Evolutionary conservation across 2,329 filamentous ascomycete genomes (phyloP).

Genomic region (Myriosclerotinia scirpicola): DNA sequence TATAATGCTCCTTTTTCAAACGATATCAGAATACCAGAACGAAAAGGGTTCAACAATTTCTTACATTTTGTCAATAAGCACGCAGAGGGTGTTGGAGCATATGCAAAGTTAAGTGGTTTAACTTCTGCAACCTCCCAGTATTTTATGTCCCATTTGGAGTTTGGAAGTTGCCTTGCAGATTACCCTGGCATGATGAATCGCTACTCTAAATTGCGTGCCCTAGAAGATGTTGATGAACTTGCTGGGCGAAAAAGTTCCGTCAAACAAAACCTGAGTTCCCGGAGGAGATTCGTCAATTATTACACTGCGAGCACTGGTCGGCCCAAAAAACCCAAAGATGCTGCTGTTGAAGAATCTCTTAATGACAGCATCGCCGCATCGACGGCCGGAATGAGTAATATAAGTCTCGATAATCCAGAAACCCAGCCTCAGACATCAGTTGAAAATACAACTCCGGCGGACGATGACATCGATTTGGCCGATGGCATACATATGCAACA

Average conservation of each 20-base stretch:
- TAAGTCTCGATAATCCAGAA: slow-evolving; percentile 28
- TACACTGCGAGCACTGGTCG: slow-evolving; percentile 82
- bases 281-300: slow-evolving; percentile 83
- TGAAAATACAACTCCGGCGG: slow-evolving; percentile 35
- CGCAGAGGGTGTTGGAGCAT: slow-evolving; percentile 49
- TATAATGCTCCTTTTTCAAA: slow-evolving; percentile 78
- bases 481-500: slow-evolving; percentile 41
- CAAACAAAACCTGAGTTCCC: slow-evolving; percentile 42
- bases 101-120: slow-evolving; percentile 43
- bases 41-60: slow-evolving; percentile 66
- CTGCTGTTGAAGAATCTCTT: slow-evolving; percentile 26
- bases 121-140: slow-evolving; percentile 70
- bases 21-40: slow-evolving; percentile 67
- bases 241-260: slow-evolving; percentile 33
- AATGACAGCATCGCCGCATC: slow-evolving; percentile 28
- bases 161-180: slow-evolving; percentile 78
- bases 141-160: slow-evolving; percentile 78
- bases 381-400: slow-evolving; percentile 32
- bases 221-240: slow-evolving; percentile 69
- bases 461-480: slow-evolving; percentile 33
- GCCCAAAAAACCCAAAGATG: slow-evolving; percentile 52
- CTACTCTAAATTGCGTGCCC: slow-evolving; percentile 66
- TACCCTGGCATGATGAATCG: slow-evolving; percentile 66
- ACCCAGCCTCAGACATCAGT: slow-evolving; percentile 44
- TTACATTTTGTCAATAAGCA: slow-evolving; percentile 83